Conservation (phyloP, 2,329 filamentous ascomycete genomes). For the Fusarium sp. region DNA sequence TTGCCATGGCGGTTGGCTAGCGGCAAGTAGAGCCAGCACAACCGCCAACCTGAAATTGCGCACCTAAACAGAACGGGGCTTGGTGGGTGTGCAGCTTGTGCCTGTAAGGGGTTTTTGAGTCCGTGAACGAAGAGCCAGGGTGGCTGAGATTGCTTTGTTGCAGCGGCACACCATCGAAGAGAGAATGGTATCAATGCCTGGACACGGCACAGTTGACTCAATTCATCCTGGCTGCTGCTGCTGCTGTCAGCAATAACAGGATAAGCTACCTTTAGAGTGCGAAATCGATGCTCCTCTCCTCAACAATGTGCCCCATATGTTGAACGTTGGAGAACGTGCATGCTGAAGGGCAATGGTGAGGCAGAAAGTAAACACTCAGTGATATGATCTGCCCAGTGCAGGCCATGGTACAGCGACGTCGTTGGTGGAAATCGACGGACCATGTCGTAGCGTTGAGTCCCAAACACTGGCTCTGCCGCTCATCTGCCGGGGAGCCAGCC, state of each 20-base stretch:
- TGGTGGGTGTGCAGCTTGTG: slow-evolving; percentile 12
- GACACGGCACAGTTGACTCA: slow-evolving; percentile 17
- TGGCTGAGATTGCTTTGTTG: slow-evolving; percentile 36
- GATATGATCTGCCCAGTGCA: slow-evolving; percentile 12
- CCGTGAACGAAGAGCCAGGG: slow-evolving; percentile 27
- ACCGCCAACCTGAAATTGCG: slow-evolving; percentile 38
- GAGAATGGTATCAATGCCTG: slow-evolving; percentile 27
- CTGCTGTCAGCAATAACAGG: not conserved
- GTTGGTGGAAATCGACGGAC: slow-evolving; percentile 27
- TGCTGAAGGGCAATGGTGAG: slow-evolving; percentile 20
- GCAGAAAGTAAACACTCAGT: slow-evolving; percentile 9
- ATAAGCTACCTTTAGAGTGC: not conserved
- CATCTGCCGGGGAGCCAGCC: slow-evolving; percentile 34
- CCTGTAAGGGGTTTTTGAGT: slow-evolving; percentile 24
- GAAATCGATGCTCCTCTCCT: not conserved
- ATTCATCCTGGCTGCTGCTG: not conserved
- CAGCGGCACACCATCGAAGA: slow-evolving; percentile 23
- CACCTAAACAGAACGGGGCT: slow-evolving; percentile 23
- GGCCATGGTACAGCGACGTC: slow-evolving; percentile 12
- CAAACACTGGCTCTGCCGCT: slow-evolving; percentile 38
- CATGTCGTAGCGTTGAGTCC: slow-evolving; percentile 35
- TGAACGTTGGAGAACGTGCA: not conserved
- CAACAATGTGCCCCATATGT: not conserved
- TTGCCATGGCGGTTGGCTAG: slow-evolving; percentile 18
- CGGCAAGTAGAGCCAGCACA: slow-evolving; percentile 10